Evolutionary conservation across 73 alveolate genomes (phyloP), one percentile per base, ranked within the genome.

Genomic region (Durusdinium trenchii): DNA sequence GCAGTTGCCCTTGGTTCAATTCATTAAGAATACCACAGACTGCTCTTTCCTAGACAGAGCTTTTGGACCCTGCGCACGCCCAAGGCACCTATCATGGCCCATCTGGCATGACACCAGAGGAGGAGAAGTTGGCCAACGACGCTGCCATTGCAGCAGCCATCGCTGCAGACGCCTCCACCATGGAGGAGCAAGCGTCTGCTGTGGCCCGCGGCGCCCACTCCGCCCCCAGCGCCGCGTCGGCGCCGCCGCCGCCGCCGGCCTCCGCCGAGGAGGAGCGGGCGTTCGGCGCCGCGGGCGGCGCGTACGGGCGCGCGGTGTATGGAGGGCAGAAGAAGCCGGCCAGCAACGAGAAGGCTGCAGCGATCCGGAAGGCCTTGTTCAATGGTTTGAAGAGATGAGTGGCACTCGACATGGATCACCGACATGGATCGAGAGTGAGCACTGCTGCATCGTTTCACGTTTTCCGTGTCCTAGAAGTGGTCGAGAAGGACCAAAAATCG

Each of bases 71-170:
- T n/a, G n/a, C n/a, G n/a, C n/a, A n/a, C n/a, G 76, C 76, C 35
- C 32, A 47, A 75, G 85, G 85, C 52, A 75, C 16, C 85, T 40
- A 38, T 36, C 7, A 35, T n/a, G 76, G 76, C 76, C 76, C 76
- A 1, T n/a, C 76, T 32, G 86, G 86, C 86, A 89, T 89, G 96
- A 89, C 86, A 0, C 86, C 96, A 7, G 96, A 69, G 98, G 89
- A 91, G 76, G 98, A 91, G 76, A 87, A 89, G 3, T 36, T 69
- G 42, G 98, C 98, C 87, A 91, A 91, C 76, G 98, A 91, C 60
- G 98, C 98, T 3, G 98, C 98, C 76, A 91, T 91, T 36, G 98
- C 98, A 0, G 98, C 98, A 35, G 98, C 98, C 89, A 91, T 91
- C 48, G 98, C 98, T 35, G 98, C 98, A 18, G 98, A 91, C 71